Conservation (phyloP, 441 rosid genomes). For the Bocquillonia castaneifolia region DNA sequence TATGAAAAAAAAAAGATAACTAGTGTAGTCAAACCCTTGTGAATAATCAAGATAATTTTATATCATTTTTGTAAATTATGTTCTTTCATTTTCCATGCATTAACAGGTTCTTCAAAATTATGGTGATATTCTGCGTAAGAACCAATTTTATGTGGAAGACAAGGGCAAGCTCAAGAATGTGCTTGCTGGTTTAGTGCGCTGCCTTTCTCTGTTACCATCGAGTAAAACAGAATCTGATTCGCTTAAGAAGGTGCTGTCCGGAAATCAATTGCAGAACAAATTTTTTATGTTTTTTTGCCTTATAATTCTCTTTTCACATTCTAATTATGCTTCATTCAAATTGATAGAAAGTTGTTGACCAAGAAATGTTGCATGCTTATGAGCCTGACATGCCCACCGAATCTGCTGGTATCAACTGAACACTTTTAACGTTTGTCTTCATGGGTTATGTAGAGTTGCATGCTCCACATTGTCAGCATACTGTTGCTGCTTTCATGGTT, state of each 20-base stretch:
- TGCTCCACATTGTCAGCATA: constrained; percentile 5
- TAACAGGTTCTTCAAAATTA: constrained; percentile 77
- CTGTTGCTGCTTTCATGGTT: not conserved
- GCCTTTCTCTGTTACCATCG: constrained; percentile 65
- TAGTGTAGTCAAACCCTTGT: not conserved
- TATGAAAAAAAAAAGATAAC: not conserved
- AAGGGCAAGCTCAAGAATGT: constrained; percentile 64
- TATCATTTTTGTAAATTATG: constrained; percentile 8
- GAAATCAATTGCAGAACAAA: constrained; percentile 11
- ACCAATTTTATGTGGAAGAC: constrained; percentile 65
- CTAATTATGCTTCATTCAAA: constrained; percentile 14
- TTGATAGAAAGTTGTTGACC: constrained; percentile 32
- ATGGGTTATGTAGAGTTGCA: not conserved
- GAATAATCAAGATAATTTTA: not conserved
- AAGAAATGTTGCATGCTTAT: constrained; percentile 46
- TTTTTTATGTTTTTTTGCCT: not conserved
- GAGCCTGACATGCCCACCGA: constrained; percentile 45
- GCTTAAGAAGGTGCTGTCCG: constrained; percentile 41
- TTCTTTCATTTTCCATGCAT: constrained; percentile 16
- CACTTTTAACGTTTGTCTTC: not conserved
- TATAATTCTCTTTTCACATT: constrained; percentile 11
- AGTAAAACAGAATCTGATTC: constrained; percentile 33
- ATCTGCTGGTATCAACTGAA: constrained; percentile 47
- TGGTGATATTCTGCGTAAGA: constrained; percentile 58
- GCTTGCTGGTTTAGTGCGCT: constrained; percentile 63